phyloP scores from a whole-genome alignment of 2,329 filamentous ascomycete species.

The Phialophora macrospora region DNA sequence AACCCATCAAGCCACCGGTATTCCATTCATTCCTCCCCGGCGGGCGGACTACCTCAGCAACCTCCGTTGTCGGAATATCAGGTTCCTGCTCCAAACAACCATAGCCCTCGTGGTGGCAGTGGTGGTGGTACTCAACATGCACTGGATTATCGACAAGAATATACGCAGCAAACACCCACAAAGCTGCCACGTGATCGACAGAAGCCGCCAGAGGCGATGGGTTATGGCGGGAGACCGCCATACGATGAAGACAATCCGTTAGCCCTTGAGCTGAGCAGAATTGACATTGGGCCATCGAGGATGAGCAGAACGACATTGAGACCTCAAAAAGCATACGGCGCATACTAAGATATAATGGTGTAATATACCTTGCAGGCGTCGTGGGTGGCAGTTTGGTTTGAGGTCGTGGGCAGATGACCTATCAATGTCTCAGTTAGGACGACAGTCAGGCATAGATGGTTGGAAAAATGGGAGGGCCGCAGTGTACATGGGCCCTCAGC shows the following conservation, averaged over 20 bases:
- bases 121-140: neutral
- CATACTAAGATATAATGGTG: constrained; percentile 22
- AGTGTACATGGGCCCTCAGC: constrained; percentile 3
- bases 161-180: constrained; percentile 35
- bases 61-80: constrained; percentile 38
- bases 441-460: neutral
- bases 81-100: constrained; percentile 26
- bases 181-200: constrained; percentile 23
- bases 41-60: constrained; percentile 19
- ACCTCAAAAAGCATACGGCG: constrained; percentile 30
- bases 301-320: constrained; percentile 31
- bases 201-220: neutral
- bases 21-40: constrained; percentile 29
- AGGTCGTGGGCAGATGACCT: neutral
- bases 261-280: constrained; percentile 61
- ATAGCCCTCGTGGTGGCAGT: constrained; percentile 24
- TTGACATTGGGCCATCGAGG: constrained; percentile 52
- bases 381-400: neutral
- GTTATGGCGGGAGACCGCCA: constrained; percentile 4
- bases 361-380: neutral
- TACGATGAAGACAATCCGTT: constrained; percentile 52
- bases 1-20: constrained; percentile 27
- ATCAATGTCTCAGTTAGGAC: neutral
- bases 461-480: neutral
- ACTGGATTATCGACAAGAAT: constrained; percentile 28